Evolutionary conservation across 2,329 filamentous ascomycete species (phyloP).

Genomic region (Pseudogymnoascus destructans): DNA sequence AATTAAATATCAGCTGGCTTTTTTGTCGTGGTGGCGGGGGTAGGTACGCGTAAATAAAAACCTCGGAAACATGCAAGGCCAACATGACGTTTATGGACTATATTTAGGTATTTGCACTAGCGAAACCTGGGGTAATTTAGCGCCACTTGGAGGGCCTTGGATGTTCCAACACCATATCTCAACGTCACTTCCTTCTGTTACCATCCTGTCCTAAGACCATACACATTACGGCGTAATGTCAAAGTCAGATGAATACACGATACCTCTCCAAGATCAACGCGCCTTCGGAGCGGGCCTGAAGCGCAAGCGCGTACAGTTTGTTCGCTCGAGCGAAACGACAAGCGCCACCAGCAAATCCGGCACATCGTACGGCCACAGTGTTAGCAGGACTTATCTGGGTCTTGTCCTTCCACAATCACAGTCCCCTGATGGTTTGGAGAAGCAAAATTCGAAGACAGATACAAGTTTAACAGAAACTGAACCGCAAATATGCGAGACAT

Average conservation of each 20-base stretch:
- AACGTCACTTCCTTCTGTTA: not conserved
- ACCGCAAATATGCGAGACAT: slow-evolving; percentile 38
- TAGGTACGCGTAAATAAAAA: slow-evolving; percentile 15
- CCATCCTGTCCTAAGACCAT: not conserved
- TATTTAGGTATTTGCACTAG: slow-evolving; percentile 2
- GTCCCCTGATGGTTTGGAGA: not conserved
- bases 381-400: slow-evolving; percentile 47
- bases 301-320: slow-evolving; percentile 46
- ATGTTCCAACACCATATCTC: slow-evolving; percentile 1
- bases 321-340: slow-evolving; percentile 27
- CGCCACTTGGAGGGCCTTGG: not conserved
- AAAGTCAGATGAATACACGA: slow-evolving; percentile 37
- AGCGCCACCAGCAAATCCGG: slow-evolving; percentile 14
- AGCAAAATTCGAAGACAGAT: not conserved
- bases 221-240: not conserved
- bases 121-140: slow-evolving; percentile 6
- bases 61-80: not conserved
- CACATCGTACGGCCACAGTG: slow-evolving; percentile 19
- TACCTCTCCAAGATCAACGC: slow-evolving; percentile 44
- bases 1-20: not conserved
- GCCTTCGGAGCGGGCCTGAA: slow-evolving; percentile 51
- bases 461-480: not conserved
- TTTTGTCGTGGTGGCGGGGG: not conserved
- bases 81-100: slow-evolving; percentile 6
- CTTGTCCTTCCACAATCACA: slow-evolving; percentile 38